A percentile compares a stretch with the other conserved stretches of the same genome.
phyloP scores from a whole-genome alignment of 2,329 filamentous ascomycete species.

The Arthrobotrys sinensis region DNA sequence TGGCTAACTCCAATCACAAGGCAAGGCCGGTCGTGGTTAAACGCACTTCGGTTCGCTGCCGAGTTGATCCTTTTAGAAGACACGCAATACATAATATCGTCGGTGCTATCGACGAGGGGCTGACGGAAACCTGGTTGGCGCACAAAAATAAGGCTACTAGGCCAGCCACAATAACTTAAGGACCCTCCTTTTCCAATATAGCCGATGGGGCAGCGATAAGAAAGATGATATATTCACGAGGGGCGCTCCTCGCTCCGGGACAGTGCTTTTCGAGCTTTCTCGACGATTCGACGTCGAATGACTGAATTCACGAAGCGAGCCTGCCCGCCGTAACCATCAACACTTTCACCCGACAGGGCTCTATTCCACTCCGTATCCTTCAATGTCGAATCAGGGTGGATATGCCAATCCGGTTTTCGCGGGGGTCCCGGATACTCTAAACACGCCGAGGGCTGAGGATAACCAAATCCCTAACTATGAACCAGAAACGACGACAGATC shows the following conservation, averaged over 20 bases:
- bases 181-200: slow-evolving; percentile 10
- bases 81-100: slow-evolving; percentile 28
- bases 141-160: slow-evolving; percentile 20
- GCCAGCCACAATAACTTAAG: slow-evolving; percentile 30
- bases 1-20: neutral
- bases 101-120: slow-evolving; percentile 48
- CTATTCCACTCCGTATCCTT: neutral
- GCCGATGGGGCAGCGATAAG: slow-evolving; percentile 24
- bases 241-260: neutral
- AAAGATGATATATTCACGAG: slow-evolving; percentile 33
- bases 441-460: slow-evolving; percentile 1
- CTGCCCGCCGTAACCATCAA: neutral
- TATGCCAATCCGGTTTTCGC: slow-evolving; percentile 46
- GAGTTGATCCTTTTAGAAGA: slow-evolving; percentile 24
- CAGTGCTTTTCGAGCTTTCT: neutral
- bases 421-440: neutral
- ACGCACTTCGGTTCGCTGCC: slow-evolving; percentile 7
- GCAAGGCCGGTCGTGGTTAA: neutral
- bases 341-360: neutral
- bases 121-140: slow-evolving; percentile 44
- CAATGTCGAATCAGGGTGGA: slow-evolving; percentile 33
- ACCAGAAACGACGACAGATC: slow-evolving; percentile 41
- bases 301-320: neutral
- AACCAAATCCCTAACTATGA: slow-evolving; percentile 11
- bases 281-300: neutral